phyloP scores from a whole-genome alignment of 345 rosid species.

The Melaleuca alternifolia region DNA sequence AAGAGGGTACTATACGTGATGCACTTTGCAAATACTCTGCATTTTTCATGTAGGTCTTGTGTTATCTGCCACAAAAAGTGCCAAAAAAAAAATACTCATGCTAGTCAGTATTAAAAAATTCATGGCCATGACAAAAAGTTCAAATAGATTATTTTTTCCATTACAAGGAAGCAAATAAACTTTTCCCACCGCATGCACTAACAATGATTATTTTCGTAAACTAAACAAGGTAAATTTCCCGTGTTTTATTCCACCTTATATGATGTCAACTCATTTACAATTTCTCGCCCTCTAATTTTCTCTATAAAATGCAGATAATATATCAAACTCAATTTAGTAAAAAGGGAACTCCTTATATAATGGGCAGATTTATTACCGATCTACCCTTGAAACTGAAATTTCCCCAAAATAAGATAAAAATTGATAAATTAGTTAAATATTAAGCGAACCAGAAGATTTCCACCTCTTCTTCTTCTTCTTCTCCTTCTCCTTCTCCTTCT shows the following conservation, averaged over 20 bases:
- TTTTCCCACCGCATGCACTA: not conserved
- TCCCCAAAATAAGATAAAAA: not conserved
- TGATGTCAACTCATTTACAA: accelerated
- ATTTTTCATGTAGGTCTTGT: not conserved
- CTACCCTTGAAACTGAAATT: not conserved
- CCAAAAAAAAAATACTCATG: not conserved
- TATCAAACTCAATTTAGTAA: not conserved
- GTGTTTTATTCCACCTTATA: not conserved
- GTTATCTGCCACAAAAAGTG: not conserved
- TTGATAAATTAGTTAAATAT: not conserved
- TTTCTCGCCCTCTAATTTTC: not conserved
- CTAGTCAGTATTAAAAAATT: not conserved
- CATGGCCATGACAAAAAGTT: not conserved
- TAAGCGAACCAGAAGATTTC: not conserved
- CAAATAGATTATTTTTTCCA: not conserved
- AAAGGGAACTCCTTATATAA: no score
- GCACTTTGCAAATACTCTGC: not conserved
- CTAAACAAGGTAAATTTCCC: not conserved
- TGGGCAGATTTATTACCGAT: not conserved
- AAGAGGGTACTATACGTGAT: not conserved
- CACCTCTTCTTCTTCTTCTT: not conserved
- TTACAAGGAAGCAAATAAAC: not conserved
- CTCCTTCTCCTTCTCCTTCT: not conserved
- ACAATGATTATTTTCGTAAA: not conserved
- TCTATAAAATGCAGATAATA: not conserved